A percentile compares a stretch with the other conserved stretches of the same genome.
phyloP scores from a whole-genome alignment of 2,329 filamentous ascomycete species.

The Tolypocladium ovalisporum region DNA sequence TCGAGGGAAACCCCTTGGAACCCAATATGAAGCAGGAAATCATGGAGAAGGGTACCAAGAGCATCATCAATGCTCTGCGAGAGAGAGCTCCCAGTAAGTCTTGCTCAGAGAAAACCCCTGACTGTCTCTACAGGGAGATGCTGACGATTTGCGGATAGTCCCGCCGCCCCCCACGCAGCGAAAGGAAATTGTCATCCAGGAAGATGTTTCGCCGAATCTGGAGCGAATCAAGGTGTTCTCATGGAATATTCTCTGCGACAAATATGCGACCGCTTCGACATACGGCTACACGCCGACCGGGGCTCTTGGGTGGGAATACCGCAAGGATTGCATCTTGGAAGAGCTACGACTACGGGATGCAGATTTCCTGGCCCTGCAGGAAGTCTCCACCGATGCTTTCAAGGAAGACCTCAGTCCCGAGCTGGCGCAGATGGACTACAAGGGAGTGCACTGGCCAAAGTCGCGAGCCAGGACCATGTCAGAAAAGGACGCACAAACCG shows the following conservation, averaged over 20 bases:
- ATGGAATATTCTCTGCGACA: constrained; percentile 94
- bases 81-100: constrained; percentile 74
- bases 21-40: constrained; percentile 69
- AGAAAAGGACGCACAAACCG: constrained; percentile 76
- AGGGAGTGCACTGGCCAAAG: constrained; percentile 87
- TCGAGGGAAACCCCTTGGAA: constrained; percentile 83
- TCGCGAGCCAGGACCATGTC: constrained; percentile 84
- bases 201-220: constrained; percentile 45
- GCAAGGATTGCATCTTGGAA: constrained; percentile 69
- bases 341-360: constrained; percentile 72
- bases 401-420: constrained; percentile 84
- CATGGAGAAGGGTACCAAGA: constrained; percentile 77
- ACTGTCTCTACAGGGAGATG: neutral
- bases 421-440: constrained; percentile 80
- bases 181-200: constrained; percentile 67
- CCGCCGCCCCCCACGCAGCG: constrained; percentile 68
- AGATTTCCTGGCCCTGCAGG: constrained; percentile 87
- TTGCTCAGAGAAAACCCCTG: neutral
- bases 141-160: constrained; percentile 35
- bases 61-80: constrained; percentile 70
- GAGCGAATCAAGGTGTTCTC: constrained; percentile 78
- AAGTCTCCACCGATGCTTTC: constrained; percentile 86
- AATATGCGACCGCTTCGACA: constrained; percentile 71
- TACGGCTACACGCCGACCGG: constrained; percentile 85
- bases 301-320: constrained; percentile 78